These are phyloP conservation scores for Lactarius hengduanensis DNA, from an alignment of 768 basidiomycete species.

Conservation along the genomic window DNA sequence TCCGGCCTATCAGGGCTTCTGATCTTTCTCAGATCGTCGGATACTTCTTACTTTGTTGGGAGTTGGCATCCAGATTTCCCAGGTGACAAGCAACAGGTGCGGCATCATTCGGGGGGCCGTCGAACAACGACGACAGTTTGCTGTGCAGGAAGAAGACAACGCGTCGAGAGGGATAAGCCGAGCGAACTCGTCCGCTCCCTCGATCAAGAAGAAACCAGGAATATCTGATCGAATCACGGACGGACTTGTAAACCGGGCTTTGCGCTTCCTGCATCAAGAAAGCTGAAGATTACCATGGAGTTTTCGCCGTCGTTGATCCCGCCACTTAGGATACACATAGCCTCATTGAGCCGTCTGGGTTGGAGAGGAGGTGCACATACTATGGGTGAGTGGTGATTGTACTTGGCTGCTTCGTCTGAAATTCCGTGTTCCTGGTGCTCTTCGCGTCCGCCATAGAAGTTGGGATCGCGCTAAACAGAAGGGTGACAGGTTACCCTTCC, in stretches of 20 bases:
- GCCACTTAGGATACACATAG: no score
- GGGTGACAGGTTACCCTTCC: background rate
- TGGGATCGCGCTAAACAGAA: conserved; percentile 4
- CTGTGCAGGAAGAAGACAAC: conserved; percentile 8
- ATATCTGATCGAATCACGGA: background rate
- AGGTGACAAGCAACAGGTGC: background rate
- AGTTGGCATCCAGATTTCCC: background rate
- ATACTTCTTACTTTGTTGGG: background rate
- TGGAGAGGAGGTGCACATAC: background rate
- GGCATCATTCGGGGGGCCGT: background rate
- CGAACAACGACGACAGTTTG: conserved; percentile 4
- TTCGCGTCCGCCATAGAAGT: background rate
- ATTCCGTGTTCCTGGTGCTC: conserved; percentile 19
- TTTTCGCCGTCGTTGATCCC: background rate
- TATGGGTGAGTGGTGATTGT: background rate
- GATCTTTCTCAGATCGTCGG: conserved; percentile 10
- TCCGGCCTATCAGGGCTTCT: no score
- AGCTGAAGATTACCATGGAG: conserved; percentile 19
- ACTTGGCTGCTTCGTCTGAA: conserved; percentile 1
- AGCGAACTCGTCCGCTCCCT: background rate
- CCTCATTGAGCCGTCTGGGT: conserved; percentile 6
- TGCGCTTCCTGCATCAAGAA: conserved; percentile 9
- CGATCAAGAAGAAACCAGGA: background rate
- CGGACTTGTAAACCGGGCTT: background rate
- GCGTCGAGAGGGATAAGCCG: background rate